phyloP scores from a whole-genome alignment of 2,329 filamentous ascomycete species.

The Tolypocladium capitatum region DNA sequence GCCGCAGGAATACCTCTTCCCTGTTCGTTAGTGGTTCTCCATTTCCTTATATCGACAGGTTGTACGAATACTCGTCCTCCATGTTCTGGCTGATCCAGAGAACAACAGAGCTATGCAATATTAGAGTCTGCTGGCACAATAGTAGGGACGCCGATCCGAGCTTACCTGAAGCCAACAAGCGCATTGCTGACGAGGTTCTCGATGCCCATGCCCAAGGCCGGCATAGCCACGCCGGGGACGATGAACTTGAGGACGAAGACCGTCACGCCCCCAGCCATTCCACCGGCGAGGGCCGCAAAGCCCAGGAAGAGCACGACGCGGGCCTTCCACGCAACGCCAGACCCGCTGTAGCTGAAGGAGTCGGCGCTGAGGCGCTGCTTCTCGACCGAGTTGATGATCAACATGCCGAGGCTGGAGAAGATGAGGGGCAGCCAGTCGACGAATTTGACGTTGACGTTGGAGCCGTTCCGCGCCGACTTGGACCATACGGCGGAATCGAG shows the following conservation, averaged over 20 bases:
- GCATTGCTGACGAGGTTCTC: slow-evolving; percentile 55
- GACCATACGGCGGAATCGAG: slow-evolving; percentile 57
- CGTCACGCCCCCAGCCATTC: slow-evolving; percentile 56
- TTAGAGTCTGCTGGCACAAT: slow-evolving; percentile 4
- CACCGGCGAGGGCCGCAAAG: slow-evolving; percentile 51
- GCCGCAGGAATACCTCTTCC: background rate
- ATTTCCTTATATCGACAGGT: slow-evolving; percentile 35
- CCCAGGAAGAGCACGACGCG: slow-evolving; percentile 54
- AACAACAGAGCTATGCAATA: slow-evolving; percentile 39
- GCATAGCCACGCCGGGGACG: slow-evolving; percentile 43
- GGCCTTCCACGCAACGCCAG: slow-evolving; percentile 55
- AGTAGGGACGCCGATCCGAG: slow-evolving; percentile 1
- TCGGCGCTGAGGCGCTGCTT: slow-evolving; percentile 52
- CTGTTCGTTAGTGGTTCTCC: too few relatives aligned
- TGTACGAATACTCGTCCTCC: slow-evolving; percentile 60
- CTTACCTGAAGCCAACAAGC: slow-evolving; percentile 46
- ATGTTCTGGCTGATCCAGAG: slow-evolving; percentile 60
- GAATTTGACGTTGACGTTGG: slow-evolving; percentile 48
- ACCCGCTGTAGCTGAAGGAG: slow-evolving; percentile 48
- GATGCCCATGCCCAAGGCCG: slow-evolving; percentile 49
- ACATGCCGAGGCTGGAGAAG: slow-evolving; percentile 54
- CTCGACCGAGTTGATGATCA: slow-evolving; percentile 59
- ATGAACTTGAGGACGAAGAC: slow-evolving; percentile 54
- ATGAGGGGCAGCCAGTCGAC: slow-evolving; percentile 58
- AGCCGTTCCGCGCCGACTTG: slow-evolving; percentile 45